Base-by-base conservation (phyloP, 2,329 filamentous ascomycete genomes). In the Neonectria magnoliae region DNA sequence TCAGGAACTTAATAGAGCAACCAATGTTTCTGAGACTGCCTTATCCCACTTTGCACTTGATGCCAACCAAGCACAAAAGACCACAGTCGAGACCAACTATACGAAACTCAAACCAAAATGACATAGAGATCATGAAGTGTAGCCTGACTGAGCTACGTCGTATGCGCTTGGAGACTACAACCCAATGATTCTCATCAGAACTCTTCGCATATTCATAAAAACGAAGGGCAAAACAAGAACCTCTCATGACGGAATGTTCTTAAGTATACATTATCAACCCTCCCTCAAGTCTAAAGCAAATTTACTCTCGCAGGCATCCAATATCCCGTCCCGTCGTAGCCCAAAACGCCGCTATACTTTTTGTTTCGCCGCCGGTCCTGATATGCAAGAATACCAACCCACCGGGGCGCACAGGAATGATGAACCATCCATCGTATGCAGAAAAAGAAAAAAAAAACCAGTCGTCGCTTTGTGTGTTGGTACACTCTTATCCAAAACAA, bases 291-390 rank as follows among this genome's bases (percentile, higher is more conserved):
- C 56, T 55, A 44, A 56, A 42, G 27, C 29, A 57, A 42, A 33
- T 20, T 51, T 18, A 20, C 27, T 22, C 31, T n/a, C 29, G 29
- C 38, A 59, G 56, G 61, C 36, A 55, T 57, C 36, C 47, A 42
- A 42, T 57, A 45, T 52, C 45, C 56, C 38, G 22, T 10, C 56
- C 51, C 51, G 13, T 10, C 56, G 41, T 50, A 60, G 44, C 50
- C 22, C 55, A 31, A 36, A 64, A 64, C 61, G 61, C 61, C 61
- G 54, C 45, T 41, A 38, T 52, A 27, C 36, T 59, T 58, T 56
- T 33, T 42, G 38, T 42, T 44, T 55, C 44, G 14, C 20, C 36
- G 50, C 36, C 44, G 51, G 44, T 56, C 36, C 44, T 60, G 56
- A 59, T 64, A 56, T 29, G 38, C 44, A 64, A 47, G 27, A 45